These are phyloP conservation scores for Geum urbanum DNA, from an alignment of 306 rosid species.

Conservation along the genomic window DNA sequence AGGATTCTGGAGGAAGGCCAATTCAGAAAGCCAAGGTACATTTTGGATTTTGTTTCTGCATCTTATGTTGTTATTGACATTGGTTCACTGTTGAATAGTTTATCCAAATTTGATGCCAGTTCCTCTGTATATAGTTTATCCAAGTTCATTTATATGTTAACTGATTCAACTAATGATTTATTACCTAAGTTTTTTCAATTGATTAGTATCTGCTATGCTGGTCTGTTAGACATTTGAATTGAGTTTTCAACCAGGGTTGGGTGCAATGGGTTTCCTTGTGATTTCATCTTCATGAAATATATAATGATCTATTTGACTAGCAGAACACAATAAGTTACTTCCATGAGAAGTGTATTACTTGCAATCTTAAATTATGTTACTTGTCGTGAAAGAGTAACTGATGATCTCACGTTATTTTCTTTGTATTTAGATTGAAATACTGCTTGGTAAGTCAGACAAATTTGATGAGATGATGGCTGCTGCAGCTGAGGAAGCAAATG, in stretches of 20 bases:
- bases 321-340: background rate
- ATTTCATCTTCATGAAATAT: background rate
- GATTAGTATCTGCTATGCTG: background rate
- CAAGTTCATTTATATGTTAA: background rate
- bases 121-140: background rate
- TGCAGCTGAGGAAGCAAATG: conserved; percentile 42
- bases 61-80: background rate
- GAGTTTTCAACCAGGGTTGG: background rate
- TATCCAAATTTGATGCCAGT: background rate
- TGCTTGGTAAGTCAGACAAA: conserved; percentile 64
- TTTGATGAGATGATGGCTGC: conserved; percentile 80
- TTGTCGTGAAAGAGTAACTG: background rate
- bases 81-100: background rate
- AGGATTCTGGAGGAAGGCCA: conserved; percentile 60
- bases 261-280: background rate
- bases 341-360: background rate
- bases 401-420: background rate
- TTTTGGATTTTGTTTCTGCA: background rate
- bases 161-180: background rate
- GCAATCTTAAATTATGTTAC: background rate
- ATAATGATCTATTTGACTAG: background rate
- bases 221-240: background rate
- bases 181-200: background rate
- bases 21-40: conserved; percentile 76
- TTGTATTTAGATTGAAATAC: conserved; percentile 56